These are phyloP conservation scores for Polytrichum commune DNA, from an alignment of 225 moss, liverwort and hornwort species.

Conservation along the genomic window DNA sequence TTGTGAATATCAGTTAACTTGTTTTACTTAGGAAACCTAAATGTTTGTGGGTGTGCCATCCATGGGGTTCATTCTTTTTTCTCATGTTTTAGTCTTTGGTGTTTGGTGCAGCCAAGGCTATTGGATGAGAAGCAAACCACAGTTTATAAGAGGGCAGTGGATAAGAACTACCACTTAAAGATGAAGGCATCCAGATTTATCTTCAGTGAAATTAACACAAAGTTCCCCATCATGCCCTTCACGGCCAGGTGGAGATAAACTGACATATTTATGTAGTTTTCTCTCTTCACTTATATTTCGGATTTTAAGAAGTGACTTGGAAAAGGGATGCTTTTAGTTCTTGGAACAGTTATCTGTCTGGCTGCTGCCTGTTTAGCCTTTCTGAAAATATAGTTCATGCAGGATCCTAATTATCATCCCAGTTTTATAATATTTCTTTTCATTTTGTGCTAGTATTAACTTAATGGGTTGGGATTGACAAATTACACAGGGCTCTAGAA, in stretches of 20 bases:
- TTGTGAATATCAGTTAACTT: no score
- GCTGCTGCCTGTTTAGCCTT: no score
- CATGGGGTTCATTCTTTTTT: no score
- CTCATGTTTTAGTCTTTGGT: background rate
- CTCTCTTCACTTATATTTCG: background rate
- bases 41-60: no score
- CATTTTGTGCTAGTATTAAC: no score
- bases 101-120: slow-evolving; percentile 67
- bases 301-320: no score
- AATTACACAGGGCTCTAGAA: slow-evolving; percentile 73
- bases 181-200: slow-evolving; percentile 99
- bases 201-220: slow-evolving; percentile 96
- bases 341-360: background rate
- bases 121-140: slow-evolving; percentile 99
- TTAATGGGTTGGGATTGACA: background rate
- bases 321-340: no score
- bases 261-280: background rate
- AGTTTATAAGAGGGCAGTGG: slow-evolving; percentile 96
- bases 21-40: no score
- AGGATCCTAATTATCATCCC: no score
- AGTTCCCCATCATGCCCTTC: slow-evolving; percentile 98
- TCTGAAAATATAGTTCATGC: background rate
- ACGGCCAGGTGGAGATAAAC: slow-evolving; percentile 67
- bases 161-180: slow-evolving; percentile 90
- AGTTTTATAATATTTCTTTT: no score